phyloP scores from a whole-genome alignment of 352 stramenopile genomes.

The Globisporangium sylvaticum region DNA sequence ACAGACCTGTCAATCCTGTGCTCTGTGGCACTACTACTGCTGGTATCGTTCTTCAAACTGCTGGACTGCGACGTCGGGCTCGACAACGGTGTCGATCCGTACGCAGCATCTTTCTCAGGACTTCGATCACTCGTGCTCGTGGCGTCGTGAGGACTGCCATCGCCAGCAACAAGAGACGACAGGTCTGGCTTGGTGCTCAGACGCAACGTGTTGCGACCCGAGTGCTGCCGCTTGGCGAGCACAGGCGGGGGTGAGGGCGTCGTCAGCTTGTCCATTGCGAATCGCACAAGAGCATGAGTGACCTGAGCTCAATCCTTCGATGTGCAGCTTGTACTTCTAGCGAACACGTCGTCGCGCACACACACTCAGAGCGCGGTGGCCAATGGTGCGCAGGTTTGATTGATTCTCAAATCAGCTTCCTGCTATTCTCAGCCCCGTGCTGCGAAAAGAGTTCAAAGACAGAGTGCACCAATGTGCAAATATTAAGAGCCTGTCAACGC shows the following conservation, averaged over 20 bases:
- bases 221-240: constrained; percentile 4
- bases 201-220: not conserved
- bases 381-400: too few relatives aligned
- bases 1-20: constrained; percentile 38
- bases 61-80: not conserved
- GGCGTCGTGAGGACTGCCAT: not conserved
- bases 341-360: too few relatives aligned
- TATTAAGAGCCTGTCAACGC: too few relatives aligned
- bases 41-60: not conserved
- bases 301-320: too few relatives aligned
- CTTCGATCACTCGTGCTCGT: not conserved
- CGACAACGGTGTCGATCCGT: not conserved
- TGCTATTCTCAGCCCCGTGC: too few relatives aligned
- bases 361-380: too few relatives aligned
- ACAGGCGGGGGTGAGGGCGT: not conserved
- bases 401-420: too few relatives aligned
- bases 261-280: constrained; percentile 7
- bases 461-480: too few relatives aligned
- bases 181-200: not conserved
- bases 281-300: too few relatives aligned
- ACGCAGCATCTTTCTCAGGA: not conserved
- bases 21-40: not conserved
- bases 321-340: too few relatives aligned
- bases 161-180: too few relatives aligned
- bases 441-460: too few relatives aligned